phyloP scores from a whole-genome alignment of 140 eudicot genomes.

The Bidens hawaiensis region DNA sequence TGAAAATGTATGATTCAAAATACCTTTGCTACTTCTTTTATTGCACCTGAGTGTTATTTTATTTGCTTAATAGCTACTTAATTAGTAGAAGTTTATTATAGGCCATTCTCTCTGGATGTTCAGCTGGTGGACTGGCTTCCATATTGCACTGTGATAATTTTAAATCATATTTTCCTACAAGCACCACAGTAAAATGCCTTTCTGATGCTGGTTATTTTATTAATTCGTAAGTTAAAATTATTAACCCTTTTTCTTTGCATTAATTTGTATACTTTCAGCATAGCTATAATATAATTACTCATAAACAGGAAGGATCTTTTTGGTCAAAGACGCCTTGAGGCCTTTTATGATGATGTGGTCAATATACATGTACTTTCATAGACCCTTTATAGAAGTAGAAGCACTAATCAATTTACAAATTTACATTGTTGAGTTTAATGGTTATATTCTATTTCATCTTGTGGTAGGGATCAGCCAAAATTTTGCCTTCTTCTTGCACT shows the following conservation, averaged over 20 bases:
- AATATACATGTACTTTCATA: constrained; percentile 50
- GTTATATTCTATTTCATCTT: neutral
- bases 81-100: constrained; percentile 21
- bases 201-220: constrained; percentile 92
- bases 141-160: constrained; percentile 85
- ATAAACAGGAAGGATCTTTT: constrained; percentile 61
- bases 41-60: neutral
- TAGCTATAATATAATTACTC: neutral
- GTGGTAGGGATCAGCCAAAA: constrained; percentile 66
- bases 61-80: constrained; percentile 2
- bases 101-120: constrained; percentile 97
- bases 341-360: constrained; percentile 54
- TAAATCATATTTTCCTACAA: constrained; percentile 52
- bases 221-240: constrained; percentile 52
- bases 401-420: neutral
- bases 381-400: neutral
- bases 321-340: constrained; percentile 49
- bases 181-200: constrained; percentile 76
- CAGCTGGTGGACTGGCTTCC: constrained; percentile 95
- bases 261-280: neutral
- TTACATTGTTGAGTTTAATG: neutral
- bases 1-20: constrained; percentile 50
- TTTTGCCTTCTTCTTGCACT: constrained; percentile 63
- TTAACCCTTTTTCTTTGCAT: neutral
- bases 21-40: constrained; percentile 2